Evolutionary conservation across 495 filamentous ascomycete species (phyloP).

Genomic region (Penicillium tannophilum): DNA sequence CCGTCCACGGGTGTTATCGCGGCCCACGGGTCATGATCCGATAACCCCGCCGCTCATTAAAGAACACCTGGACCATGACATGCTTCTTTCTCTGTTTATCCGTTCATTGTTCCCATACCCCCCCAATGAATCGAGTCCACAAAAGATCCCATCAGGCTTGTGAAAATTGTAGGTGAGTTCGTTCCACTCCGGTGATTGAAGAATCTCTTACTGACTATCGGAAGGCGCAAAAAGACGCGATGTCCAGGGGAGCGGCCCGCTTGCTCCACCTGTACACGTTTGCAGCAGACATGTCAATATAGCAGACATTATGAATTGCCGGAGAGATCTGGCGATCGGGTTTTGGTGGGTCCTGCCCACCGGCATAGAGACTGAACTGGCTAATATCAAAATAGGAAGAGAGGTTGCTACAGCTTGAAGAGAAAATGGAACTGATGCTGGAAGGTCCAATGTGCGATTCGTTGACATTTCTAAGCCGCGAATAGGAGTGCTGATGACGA

Average conservation of each 20-base stretch:
- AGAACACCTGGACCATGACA: neutral
- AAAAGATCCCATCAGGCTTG: conserved; percentile 40
- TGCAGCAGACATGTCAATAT: conserved; percentile 44
- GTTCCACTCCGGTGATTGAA: neutral
- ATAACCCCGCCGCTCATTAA: conserved; percentile 23
- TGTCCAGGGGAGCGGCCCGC: conserved; percentile 47
- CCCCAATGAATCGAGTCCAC: conserved; percentile 20
- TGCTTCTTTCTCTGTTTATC: neutral
- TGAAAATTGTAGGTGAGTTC: conserved; percentile 42
- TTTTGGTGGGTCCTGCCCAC: conserved; percentile 18
- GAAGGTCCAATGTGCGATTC: conserved; percentile 31
- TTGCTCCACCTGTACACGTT: conserved; percentile 45
- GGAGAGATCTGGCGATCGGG: conserved; percentile 18
- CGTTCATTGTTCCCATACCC: neutral
- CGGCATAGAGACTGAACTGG: conserved; percentile 12
- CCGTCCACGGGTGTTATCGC: conserved; percentile 3
- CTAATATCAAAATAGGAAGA: conserved; percentile 32
- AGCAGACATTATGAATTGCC: conserved; percentile 19
- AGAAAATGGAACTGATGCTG: conserved; percentile 45
- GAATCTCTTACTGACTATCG: neutral
- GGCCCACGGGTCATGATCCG: conserved; percentile 17
- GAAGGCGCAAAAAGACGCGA: conserved; percentile 47
- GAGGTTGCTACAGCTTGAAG: conserved; percentile 42
- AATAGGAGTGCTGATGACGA: conserved; percentile 14
- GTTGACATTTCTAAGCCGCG: neutral